Conservation (phyloP, 2,329 filamentous ascomycete species). For the Fonsecaea nubica region DNA sequence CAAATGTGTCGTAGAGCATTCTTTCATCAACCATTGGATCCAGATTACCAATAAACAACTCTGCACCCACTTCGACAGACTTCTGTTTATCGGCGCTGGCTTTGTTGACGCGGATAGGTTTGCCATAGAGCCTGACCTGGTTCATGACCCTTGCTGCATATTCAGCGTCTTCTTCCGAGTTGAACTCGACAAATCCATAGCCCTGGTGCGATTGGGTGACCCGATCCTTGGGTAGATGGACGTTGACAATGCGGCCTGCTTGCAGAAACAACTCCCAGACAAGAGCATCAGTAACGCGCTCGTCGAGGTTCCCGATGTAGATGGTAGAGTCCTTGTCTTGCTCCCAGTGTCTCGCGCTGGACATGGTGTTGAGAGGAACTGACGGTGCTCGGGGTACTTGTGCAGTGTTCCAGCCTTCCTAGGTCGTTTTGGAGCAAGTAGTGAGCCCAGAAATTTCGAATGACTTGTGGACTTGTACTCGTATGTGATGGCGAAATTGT, state of each 20-base stretch:
- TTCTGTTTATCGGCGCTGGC: conserved; percentile 92
- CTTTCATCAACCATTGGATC: conserved; percentile 95
- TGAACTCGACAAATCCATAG: conserved; percentile 99
- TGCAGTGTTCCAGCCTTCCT: not conserved
- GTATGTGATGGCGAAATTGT: not conserved
- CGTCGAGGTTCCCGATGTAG: conserved; percentile 98
- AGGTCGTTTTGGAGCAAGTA: not conserved
- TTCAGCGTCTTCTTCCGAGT: conserved; percentile 91
- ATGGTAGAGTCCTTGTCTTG: conserved; percentile 98
- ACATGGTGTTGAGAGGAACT: conserved; percentile 56
- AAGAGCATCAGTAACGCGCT: conserved; percentile 86
- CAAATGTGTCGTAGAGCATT: conserved; percentile 93
- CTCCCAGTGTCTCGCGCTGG: conserved; percentile 82
- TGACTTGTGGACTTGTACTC: not conserved
- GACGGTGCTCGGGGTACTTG: not conserved
- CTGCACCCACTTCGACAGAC: conserved; percentile 89
- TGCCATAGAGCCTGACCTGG: conserved; percentile 88
- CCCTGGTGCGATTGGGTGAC: conserved; percentile 97
- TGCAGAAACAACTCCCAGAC: conserved; percentile 99
- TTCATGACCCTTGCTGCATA: conserved; percentile 98
- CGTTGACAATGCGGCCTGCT: conserved; percentile 95
- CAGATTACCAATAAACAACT: conserved; percentile 95
- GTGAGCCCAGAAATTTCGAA: not conserved
- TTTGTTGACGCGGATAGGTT: conserved; percentile 96
- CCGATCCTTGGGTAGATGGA: conserved; percentile 96